Conservation (phyloP, 2,329 filamentous ascomycete genomes). For the Colletotrichum sp. region DNA sequence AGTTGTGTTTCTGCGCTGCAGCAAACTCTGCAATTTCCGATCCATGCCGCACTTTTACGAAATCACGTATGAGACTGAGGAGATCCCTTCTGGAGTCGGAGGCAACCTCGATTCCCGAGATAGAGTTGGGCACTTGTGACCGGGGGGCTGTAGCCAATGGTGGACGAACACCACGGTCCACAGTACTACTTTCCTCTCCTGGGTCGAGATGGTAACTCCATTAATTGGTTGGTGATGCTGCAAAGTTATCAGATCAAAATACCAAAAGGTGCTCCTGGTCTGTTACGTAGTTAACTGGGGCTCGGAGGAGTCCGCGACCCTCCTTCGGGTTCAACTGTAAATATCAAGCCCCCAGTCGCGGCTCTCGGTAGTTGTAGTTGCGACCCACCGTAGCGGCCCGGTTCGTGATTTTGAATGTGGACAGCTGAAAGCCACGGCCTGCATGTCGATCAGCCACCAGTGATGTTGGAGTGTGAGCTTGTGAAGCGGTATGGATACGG, state of each 20-base stretch:
- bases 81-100: not conserved
- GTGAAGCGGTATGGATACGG: not conserved
- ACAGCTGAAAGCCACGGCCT: not conserved
- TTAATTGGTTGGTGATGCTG: not conserved
- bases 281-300: not conserved
- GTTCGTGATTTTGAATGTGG: not conserved
- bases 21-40: not conserved
- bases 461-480: not conserved
- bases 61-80: not conserved
- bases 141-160: not conserved
- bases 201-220: not conserved
- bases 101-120: not conserved
- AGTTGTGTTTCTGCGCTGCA: not conserved
- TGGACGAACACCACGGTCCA: not conserved
- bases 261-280: not conserved
- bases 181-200: not conserved
- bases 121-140: not conserved
- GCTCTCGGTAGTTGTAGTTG: not conserved
- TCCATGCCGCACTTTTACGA: not conserved
- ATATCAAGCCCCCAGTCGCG: not conserved
- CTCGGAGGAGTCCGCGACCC: not conserved
- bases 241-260: not conserved
- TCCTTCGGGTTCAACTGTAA: not conserved
- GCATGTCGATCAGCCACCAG: not conserved
- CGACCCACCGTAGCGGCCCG: not conserved